Base-by-base conservation (phyloP, 148 eudicot genomes). In the Rheum nobile region DNA sequence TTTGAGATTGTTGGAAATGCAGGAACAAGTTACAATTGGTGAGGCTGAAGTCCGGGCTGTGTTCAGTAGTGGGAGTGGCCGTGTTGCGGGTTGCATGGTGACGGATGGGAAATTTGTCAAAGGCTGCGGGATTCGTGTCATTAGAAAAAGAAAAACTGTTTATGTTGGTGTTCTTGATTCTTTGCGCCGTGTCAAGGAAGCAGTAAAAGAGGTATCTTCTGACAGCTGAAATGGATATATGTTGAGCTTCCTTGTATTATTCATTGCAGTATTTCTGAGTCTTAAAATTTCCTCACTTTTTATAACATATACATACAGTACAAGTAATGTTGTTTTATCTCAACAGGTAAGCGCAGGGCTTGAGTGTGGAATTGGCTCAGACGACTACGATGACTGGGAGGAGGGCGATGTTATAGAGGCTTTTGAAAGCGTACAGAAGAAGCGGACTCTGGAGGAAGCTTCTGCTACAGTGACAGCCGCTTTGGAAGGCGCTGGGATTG, bases 11-110 rank as follows among this genome's bases (percentile, higher is more conserved):
- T 34, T 34, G 37, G 50, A 48, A 46, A n/a, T 76, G 77, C 84
- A 95, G 99, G 99, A 95, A 78, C 90, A 87, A 90, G 70, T 95
- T 76, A 71, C 84, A 59, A 90, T 95, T 75, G 99, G 99, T 77
- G 43, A 80, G 67, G 99, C 90, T 54, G 96, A 95, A 79, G 91
- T 95, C 67, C 85, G 96, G 71, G 99, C 99, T 39, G 82, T 85
- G 72, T 95, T 95, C 81, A 95, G 87, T 75, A 95, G 99, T 73
- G 97, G 99, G 34, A 95, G 99, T 79, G 96, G 96, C 41, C 96
- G 91, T 28, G 96, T 90, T 80, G 99, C 99, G n/a, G 99, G 99
- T 74, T 95, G 99, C 81, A 95, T 95, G 96, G 92, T 95, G 74
- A 87, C 80, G 8, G 99, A 95, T 67, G 99, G 99, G 69, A 95